Evolutionary conservation across 805 yeast species (phyloP).

Genomic region (Saturnispora dispora): DNA sequence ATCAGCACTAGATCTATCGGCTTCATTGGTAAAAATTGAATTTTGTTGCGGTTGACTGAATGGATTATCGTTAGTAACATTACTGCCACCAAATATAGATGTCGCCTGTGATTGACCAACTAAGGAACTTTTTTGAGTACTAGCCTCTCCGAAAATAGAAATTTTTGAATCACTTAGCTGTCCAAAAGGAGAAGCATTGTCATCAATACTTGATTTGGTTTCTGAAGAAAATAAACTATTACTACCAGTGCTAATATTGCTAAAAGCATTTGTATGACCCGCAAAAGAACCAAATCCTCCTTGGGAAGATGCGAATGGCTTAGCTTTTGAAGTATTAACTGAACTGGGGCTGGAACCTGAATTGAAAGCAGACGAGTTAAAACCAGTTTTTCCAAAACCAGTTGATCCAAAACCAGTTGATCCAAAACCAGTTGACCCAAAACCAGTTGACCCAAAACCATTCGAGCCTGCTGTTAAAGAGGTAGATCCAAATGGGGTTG

Average conservation of each 20-base stretch:
- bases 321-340: neutral
- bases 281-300: constrained; percentile 7
- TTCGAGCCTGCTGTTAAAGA: neutral
- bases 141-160: neutral
- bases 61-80: neutral
- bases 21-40: neutral
- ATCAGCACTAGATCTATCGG: neutral
- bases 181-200: neutral
- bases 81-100: neutral
- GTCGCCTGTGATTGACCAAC: neutral
- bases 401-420: constrained; percentile 1
- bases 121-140: neutral
- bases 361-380: constrained; percentile 13
- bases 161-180: neutral
- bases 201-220: neutral
- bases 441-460: constrained; percentile 14
- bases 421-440: constrained; percentile 8
- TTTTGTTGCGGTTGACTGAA: neutral
- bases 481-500: neutral
- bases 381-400: constrained; percentile 8
- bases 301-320: neutral
- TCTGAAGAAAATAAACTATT: neutral
- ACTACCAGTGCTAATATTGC: neutral
- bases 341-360: neutral
- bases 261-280: neutral